Evolutionary conservation across 2,329 filamentous ascomycete genomes (phyloP).

Genomic region (Didymella pinodella): DNA sequence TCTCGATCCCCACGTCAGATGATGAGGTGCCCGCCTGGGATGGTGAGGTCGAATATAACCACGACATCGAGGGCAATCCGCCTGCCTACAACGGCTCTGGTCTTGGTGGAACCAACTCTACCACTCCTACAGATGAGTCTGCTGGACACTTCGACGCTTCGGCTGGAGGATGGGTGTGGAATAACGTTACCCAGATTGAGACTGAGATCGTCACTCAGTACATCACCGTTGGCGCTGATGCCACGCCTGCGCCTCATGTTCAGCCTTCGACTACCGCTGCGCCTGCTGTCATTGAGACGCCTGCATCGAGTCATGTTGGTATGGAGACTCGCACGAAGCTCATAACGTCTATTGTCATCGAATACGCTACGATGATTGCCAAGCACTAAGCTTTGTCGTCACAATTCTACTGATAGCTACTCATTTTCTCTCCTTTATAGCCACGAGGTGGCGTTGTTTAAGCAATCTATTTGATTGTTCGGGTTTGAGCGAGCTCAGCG

Average conservation of each 20-base stretch:
- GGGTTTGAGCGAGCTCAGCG: not conserved
- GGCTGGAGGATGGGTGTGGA: constrained; percentile 27
- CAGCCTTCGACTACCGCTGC: constrained; percentile 63
- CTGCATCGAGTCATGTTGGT: constrained; percentile 8
- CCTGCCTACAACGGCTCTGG: constrained; percentile 32
- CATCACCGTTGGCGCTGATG: constrained; percentile 14
- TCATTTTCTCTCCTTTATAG: not conserved
- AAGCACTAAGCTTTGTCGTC: not conserved
- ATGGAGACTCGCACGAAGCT: constrained; percentile 23
- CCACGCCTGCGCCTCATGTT: not conserved
- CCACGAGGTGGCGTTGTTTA: not conserved
- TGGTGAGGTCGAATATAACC: constrained; percentile 34
- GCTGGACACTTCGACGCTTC: constrained; percentile 25
- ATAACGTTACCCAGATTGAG: constrained; percentile 20
- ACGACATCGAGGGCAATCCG: constrained; percentile 39
- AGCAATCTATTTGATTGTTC: not conserved
- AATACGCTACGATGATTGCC: constrained; percentile 28
- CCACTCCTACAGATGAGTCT: constrained; percentile 17
- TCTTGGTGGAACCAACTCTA: constrained; percentile 26
- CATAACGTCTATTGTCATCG: constrained; percentile 27
- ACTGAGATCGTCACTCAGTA: constrained; percentile 21
- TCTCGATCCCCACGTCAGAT: constrained; percentile 35
- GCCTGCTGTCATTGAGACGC: constrained; percentile 39
- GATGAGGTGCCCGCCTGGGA: constrained; percentile 39
- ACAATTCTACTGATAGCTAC: not conserved